Base-by-base conservation (phyloP, 305 asterid genomes). In the Stenogyne calaminthoides region DNA sequence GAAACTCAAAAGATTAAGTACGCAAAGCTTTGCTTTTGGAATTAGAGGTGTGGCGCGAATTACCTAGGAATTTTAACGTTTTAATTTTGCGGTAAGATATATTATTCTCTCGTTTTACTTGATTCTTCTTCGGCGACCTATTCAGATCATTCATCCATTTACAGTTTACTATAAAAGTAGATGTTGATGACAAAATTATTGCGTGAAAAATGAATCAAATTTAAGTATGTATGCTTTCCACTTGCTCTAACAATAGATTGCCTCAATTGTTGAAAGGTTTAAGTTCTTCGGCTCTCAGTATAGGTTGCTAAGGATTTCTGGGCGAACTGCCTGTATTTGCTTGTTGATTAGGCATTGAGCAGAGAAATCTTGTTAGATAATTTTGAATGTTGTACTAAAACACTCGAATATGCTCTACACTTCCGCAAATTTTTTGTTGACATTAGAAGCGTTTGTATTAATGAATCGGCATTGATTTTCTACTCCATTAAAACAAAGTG, bases 11-110 rank as follows among this genome's bases (percentile, higher is more conserved):
- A 65, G 75, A 74, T 32, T 10, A 74, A 11, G 56, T 83, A 86
- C 46, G 72, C 85, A 1, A 81, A 81, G 84, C 75, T 67, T 78
- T 74, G 78, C 88, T 86, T 73, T 78, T 83, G 81, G 60, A 74
- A 63, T 57, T 64, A 70, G 77, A 80, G 42, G 63, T 47, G 44
- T 81, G 85, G 47, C 76, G 74, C 63, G 40, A 61, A 56, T 37
- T 80, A 36, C 86, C 84, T 25, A 25, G 58, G 54, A 86, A 81
- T 72, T 67, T 83, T 61, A 78, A 83, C 34, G 70, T 76, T 37
- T 64, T 67, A 18, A 39, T 68, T 71, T 52, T 85, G 56, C 67
- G 73, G 90, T 86, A 72, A 69, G 80, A 46, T 59, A 25, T 22
- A 34, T n/a, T n/a, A 52, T 63, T 49, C 22, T 54, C 40, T 70